Evolutionary conservation across 169 alveolate species (phyloP).

Genomic region (Cryptosporidium sp.): DNA sequence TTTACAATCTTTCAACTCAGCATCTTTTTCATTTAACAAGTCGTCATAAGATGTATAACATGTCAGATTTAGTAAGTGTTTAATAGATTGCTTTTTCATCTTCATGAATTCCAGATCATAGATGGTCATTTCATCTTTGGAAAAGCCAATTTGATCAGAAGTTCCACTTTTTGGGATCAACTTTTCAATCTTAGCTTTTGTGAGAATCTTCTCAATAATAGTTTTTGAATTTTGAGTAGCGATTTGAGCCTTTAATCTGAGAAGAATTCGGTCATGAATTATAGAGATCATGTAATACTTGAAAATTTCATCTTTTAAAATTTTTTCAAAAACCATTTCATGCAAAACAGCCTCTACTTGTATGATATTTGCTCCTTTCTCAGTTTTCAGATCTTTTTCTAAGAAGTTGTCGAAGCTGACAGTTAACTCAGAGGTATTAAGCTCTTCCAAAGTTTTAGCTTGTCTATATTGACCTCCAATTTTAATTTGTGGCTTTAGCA

Average conservation of each 20-base stretch:
- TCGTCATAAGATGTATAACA: conserved; percentile 52
- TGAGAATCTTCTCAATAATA: conserved; percentile 12
- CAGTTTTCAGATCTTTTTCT: conserved; percentile 16
- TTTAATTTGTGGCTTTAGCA: conserved; percentile 53
- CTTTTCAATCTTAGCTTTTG: not conserved
- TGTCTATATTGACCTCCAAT: conserved; percentile 15
- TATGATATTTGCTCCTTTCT: not conserved
- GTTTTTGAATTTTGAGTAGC: not conserved
- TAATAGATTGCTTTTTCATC: not conserved
- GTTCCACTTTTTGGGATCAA: conserved; percentile 49
- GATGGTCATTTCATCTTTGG: conserved; percentile 26
- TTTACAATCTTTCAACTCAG: not conserved
- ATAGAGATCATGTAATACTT: conserved; percentile 60
- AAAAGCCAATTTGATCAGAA: conserved; percentile 32
- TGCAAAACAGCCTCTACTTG: conserved; percentile 53
- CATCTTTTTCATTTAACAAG: not conserved
- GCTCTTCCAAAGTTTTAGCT: conserved; percentile 41
- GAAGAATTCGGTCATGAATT: conserved; percentile 51
- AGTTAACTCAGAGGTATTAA: conserved; percentile 53
- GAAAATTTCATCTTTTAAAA: conserved; percentile 52
- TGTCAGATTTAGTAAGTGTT: conserved; percentile 21
- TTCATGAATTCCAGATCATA: conserved; percentile 30
- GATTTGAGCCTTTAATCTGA: conserved; percentile 21
- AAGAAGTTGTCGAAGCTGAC: conserved; percentile 39
- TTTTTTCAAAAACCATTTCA: conserved; percentile 35